Percentiles rank a stretch among this genome's conserved stretches.
Evolutionary conservation across 495 filamentous ascomycete genomes (phyloP).

Genomic region (Hypoxylon trugodes): DNA sequence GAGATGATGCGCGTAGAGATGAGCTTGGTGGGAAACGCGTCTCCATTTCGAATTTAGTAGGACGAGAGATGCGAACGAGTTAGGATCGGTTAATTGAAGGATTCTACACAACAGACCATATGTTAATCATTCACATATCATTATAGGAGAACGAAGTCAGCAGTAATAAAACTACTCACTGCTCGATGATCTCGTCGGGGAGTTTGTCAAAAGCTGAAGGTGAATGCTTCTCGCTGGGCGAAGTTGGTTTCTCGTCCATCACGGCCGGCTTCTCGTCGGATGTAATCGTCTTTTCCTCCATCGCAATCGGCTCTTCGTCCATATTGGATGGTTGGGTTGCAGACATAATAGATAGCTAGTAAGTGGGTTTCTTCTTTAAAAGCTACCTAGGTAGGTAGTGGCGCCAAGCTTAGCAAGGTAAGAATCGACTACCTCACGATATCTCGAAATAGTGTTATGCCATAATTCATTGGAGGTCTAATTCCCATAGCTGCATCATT

Average conservation of each 20-base stretch:
- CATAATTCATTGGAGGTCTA: slow-evolving; percentile 18
- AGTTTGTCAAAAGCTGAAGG: slow-evolving; percentile 53
- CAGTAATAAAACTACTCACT: slow-evolving; percentile 49
- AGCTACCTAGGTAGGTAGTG: background rate
- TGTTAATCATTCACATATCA: too few species aligned
- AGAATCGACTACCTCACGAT: slow-evolving; percentile 12
- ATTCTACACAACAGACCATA: slow-evolving; percentile 62
- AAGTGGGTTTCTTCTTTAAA: background rate
- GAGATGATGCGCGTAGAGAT: slow-evolving; percentile 81
- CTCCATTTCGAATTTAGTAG: slow-evolving; percentile 83
- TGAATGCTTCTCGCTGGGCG: slow-evolving; percentile 25
- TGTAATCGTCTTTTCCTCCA: too few species aligned
- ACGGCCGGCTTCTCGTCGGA: too few species aligned
- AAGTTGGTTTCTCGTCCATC: slow-evolving; percentile 46
- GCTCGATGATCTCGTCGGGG: slow-evolving; percentile 61
- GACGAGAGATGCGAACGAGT: slow-evolving; percentile 83
- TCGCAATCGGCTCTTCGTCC: slow-evolving; percentile 44
- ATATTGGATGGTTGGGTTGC: slow-evolving; percentile 9
- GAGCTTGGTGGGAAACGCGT: slow-evolving; percentile 71
- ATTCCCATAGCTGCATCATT: slow-evolving; percentile 1
- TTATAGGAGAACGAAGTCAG: background rate
- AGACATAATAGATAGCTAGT: slow-evolving; percentile 25
- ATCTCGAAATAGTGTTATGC: slow-evolving; percentile 18
- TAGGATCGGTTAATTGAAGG: slow-evolving; percentile 75
- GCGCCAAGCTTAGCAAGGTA: slow-evolving; percentile 5